Evolutionary conservation across 2,329 filamentous ascomycete genomes (phyloP).

Genomic region (Stagonosporopsis vannaccii): DNA sequence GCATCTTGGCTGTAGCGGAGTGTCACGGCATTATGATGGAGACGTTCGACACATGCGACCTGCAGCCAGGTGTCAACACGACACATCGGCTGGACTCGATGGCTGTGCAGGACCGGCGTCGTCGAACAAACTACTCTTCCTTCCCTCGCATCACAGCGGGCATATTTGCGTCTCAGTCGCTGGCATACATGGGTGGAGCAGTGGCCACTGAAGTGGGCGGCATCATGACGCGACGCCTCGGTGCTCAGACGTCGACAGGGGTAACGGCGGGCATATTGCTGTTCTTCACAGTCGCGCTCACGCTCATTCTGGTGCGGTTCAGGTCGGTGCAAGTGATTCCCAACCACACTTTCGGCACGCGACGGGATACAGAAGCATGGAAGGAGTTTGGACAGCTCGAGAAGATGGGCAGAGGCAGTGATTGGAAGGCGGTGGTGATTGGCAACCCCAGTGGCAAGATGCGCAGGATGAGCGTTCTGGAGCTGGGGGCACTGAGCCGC

Average conservation of each 20-base stretch:
- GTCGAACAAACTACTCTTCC: slow-evolving; percentile 75
- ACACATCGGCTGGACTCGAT: slow-evolving; percentile 56
- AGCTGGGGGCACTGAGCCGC: slow-evolving; percentile 71
- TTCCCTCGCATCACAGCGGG: slow-evolving; percentile 77
- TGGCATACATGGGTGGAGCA: slow-evolving; percentile 74
- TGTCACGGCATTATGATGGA: slow-evolving; percentile 82
- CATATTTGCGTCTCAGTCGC: slow-evolving; percentile 72
- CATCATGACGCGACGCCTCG: slow-evolving; percentile 69
- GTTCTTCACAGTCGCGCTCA: slow-evolving; percentile 68
- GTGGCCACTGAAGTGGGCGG: slow-evolving; percentile 73
- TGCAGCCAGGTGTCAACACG: slow-evolving; percentile 73
- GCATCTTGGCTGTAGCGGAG: slow-evolving; percentile 76
- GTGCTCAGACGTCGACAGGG: slow-evolving; percentile 72
- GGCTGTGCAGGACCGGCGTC: slow-evolving; percentile 52
- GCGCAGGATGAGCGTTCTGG: slow-evolving; percentile 74
- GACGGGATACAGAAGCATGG: slow-evolving; percentile 43
- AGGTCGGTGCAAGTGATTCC: slow-evolving; percentile 74
- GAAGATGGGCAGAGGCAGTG: slow-evolving; percentile 51
- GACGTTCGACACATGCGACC: slow-evolving; percentile 79
- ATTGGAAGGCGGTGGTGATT: slow-evolving; percentile 75
- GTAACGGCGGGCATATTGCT: slow-evolving; percentile 73
- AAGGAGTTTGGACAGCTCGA: slow-evolving; percentile 50
- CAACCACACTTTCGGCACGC: slow-evolving; percentile 57
- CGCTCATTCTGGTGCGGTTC: slow-evolving; percentile 69
- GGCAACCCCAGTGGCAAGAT: slow-evolving; percentile 74